A percentile compares a stretch with the other conserved stretches of the same genome.
Conservation (phyloP, 176 grass and related monocot species). For the Carex scoparia region DNA sequence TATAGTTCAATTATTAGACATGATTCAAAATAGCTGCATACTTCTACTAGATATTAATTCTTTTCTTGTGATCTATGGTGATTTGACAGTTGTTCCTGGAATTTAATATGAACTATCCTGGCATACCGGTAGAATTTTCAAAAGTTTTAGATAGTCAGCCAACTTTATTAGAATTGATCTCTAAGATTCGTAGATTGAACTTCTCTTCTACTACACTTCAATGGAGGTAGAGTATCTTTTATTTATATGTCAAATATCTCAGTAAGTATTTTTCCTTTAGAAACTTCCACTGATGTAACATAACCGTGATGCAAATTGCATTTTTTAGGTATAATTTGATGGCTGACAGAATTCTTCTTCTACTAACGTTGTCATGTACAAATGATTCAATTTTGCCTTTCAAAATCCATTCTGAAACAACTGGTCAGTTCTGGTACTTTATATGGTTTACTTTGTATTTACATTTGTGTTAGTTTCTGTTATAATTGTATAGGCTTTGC, state of each 20-base stretch:
- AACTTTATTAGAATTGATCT: slow-evolving; percentile 21
- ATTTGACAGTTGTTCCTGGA: slow-evolving; percentile 75
- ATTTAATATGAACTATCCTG: slow-evolving; percentile 85
- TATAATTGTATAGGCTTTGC: background rate
- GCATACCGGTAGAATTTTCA: slow-evolving; percentile 80
- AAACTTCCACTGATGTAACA: background rate
- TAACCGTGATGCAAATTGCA: background rate
- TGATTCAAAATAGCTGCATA: background rate
- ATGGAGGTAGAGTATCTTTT: slow-evolving; percentile 14
- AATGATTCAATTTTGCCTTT: slow-evolving; percentile 18
- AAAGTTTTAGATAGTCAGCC: slow-evolving; percentile 44
- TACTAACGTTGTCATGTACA: slow-evolving; percentile 23
- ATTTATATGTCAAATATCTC: slow-evolving; percentile 10
- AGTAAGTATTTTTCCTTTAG: background rate
- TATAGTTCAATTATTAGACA: slow-evolving; percentile 14
- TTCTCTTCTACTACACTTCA: slow-evolving; percentile 26
- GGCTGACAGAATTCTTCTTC: slow-evolving; percentile 27
- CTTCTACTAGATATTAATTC: slow-evolving; percentile 10
- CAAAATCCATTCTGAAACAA: slow-evolving; percentile 7
- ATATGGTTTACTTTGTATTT: background rate
- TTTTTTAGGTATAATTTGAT: slow-evolving; percentile 28
- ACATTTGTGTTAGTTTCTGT: background rate
- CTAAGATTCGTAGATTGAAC: slow-evolving; percentile 12
- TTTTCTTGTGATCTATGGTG: slow-evolving; percentile 24
- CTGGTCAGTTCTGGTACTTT: slow-evolving; percentile 6